phyloP scores from a whole-genome alignment of 1,284 basidiomycete genomes.

The Prillingera fragicola region DNA sequence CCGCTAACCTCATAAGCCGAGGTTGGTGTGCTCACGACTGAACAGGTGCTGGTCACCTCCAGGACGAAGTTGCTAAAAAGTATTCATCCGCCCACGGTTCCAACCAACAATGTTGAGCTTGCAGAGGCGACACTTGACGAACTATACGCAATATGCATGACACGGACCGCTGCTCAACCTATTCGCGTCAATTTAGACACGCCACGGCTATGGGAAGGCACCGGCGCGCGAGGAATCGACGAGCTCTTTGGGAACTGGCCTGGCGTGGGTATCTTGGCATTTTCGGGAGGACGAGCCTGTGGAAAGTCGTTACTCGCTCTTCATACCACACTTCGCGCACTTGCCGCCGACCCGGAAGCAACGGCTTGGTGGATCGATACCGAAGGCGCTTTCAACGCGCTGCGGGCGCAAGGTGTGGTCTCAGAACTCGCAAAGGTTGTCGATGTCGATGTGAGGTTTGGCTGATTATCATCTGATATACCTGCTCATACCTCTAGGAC shows the following conservation, averaged over 20 bases:
- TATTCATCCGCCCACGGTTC: no score
- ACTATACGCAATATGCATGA: conserved; percentile 20
- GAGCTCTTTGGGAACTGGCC: background rate
- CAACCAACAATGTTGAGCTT: no score
- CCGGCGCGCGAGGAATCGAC: background rate
- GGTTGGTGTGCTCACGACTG: conserved; percentile 37
- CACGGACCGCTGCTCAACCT: conserved; percentile 12
- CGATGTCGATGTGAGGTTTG: conserved; percentile 27
- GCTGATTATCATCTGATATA: no score
- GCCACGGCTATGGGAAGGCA: background rate
- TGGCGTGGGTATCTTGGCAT: background rate
- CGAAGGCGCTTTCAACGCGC: conserved; percentile 37
- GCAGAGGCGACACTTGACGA: conserved; percentile 28
- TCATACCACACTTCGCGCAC: conserved; percentile 30
- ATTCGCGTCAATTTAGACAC: background rate
- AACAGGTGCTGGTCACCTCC: conserved; percentile 37
- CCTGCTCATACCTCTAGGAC: no score
- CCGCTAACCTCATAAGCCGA: no score
- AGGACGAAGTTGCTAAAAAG: no score
- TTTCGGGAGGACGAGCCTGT: background rate
- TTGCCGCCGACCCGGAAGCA: conserved; percentile 18
- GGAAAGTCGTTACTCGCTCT: conserved; percentile 36
- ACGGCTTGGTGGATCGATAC: conserved; percentile 44
- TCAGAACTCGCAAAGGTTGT: no score
- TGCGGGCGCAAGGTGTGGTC: conserved; percentile 31